These are phyloP conservation scores for Debaryomyces castellii DNA, from an alignment of 805 yeast genomes.

Conservation along the genomic window DNA sequence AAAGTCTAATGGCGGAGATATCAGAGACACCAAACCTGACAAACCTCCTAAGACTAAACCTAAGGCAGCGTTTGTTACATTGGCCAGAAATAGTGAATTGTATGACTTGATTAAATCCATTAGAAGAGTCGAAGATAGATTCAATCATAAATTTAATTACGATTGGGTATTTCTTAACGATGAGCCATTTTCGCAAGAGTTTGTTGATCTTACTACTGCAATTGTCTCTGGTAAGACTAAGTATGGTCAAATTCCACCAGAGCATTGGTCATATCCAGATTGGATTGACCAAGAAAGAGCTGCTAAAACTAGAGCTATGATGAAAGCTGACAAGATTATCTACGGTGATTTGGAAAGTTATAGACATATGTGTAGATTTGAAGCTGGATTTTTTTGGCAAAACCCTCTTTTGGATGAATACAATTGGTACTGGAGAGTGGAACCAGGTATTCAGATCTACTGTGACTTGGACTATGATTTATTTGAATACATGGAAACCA, in stretches of 20 bases:
- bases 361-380: slow-evolving; percentile 92
- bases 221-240: slow-evolving; percentile 74
- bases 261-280: slow-evolving; percentile 85
- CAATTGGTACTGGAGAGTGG: slow-evolving; percentile 94
- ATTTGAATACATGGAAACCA: slow-evolving; percentile 73
- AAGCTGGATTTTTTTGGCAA: slow-evolving; percentile 85
- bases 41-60: no score
- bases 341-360: slow-evolving; percentile 77
- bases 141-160: slow-evolving; percentile 75
- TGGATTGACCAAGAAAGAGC: slow-evolving; percentile 81
- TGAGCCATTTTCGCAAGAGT: slow-evolving; percentile 78
- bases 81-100: slow-evolving; percentile 77
- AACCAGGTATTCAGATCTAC: slow-evolving; percentile 76
- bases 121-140: slow-evolving; percentile 82
- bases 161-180: slow-evolving; percentile 97
- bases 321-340: slow-evolving; percentile 57
- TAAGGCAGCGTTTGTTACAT: slow-evolving; percentile 73
- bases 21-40: no score
- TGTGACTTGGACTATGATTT: slow-evolving; percentile 90
- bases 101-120: slow-evolving; percentile 62
- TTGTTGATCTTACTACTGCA: slow-evolving; percentile 63
- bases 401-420: slow-evolving; percentile 73
- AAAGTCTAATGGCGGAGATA: no score
- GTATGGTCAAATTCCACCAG: slow-evolving; percentile 78
- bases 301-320: slow-evolving; percentile 53